Evolutionary conservation across 2,329 filamentous ascomycete species (phyloP), one percentile per base, ranked within the genome.

Genomic region (Sporothrix euskadiensis): DNA sequence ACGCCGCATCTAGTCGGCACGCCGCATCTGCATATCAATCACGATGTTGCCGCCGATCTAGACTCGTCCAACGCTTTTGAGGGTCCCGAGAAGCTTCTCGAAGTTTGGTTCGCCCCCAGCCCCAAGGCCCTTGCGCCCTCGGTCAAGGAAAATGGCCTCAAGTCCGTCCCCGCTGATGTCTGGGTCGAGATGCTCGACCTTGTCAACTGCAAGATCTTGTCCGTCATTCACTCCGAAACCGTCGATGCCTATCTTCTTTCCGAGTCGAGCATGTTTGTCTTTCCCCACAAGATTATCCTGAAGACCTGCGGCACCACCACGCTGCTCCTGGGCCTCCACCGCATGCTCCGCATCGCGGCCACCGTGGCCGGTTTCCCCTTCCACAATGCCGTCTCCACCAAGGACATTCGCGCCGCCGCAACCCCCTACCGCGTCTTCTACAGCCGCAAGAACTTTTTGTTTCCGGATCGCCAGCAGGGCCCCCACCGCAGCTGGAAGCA

Each of bases 181-280:
- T 99, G 96, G 96, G 97, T 97, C 82, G 91, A 90, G 74, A 98
- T 99, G 96, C 89, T 99, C 74, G 96, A 99, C 81, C 88, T 98
- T 80, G 96, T 99, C 83, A 97, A 98, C 82, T 99, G 96, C 90
- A 96, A 99, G 85, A 94, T 99, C 72, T 87, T 99, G 73, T 99
- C 96, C 4, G 92, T 97, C 75, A 89, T 99, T 76, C 91, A 95
- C 81, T 97, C 95, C 32, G 94, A 97, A 76, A 91, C 95, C 80
- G 92, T 98, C 78, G 96, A 99, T 80, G 95, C 96, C 77, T 99
- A 99, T 81, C 89, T 99, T 7, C 88, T 99, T 73, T 99, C 96
- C 76, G 96, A 99, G 84, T 98, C 96, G 56, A 98, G 96, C 92
- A 97, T 99, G 94, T 99, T 99, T 81, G 94, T 99, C 78, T 99